These are phyloP conservation scores for Eurotiales sp. DNA, from an alignment of 2,329 filamentous ascomycete species.

Conservation along the genomic window DNA sequence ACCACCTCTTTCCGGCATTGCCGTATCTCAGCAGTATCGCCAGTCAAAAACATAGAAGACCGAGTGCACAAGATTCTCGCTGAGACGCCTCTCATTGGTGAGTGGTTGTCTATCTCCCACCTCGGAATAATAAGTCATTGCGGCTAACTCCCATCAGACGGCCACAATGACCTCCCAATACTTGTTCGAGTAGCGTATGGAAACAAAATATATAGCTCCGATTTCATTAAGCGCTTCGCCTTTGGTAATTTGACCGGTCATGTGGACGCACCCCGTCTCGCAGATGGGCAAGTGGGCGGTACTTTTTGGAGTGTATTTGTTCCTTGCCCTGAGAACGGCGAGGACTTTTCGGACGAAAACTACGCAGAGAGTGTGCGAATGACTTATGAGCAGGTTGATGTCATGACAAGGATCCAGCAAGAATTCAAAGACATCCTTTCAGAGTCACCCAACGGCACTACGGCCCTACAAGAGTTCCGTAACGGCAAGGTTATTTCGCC, in stretches of 20 bases:
- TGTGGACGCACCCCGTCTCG: constrained; percentile 74
- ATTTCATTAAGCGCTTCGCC: constrained; percentile 72
- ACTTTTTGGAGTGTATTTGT: constrained; percentile 92
- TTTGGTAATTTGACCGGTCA: constrained; percentile 65
- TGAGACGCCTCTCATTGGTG: constrained; percentile 49
- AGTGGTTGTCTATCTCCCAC: neutral
- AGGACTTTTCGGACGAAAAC: constrained; percentile 69
- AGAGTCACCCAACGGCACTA: constrained; percentile 53
- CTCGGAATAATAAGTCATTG: constrained; percentile 14
- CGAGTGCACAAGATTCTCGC: constrained; percentile 44
- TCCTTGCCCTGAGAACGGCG: constrained; percentile 67
- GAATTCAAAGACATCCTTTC: constrained; percentile 49
- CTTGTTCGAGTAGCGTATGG: constrained; percentile 62
- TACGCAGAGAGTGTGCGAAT: constrained; percentile 54
- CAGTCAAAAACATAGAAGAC: constrained; percentile 27
- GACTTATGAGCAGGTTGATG: constrained; percentile 35
- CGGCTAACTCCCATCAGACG: constrained; percentile 54
- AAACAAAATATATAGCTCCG: constrained; percentile 72
- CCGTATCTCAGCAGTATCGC: neutral
- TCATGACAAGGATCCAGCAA: constrained; percentile 31
- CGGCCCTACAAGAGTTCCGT: constrained; percentile 60
- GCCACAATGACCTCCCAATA: constrained; percentile 84
- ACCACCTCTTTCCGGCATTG: constrained; percentile 4
- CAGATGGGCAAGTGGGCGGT: constrained; percentile 64
- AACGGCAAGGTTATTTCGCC: constrained; percentile 68